Evolutionary conservation across 768 basidiomycete species (phyloP), one percentile per base, ranked within the genome.

Genomic region (Panellus pusillus): DNA sequence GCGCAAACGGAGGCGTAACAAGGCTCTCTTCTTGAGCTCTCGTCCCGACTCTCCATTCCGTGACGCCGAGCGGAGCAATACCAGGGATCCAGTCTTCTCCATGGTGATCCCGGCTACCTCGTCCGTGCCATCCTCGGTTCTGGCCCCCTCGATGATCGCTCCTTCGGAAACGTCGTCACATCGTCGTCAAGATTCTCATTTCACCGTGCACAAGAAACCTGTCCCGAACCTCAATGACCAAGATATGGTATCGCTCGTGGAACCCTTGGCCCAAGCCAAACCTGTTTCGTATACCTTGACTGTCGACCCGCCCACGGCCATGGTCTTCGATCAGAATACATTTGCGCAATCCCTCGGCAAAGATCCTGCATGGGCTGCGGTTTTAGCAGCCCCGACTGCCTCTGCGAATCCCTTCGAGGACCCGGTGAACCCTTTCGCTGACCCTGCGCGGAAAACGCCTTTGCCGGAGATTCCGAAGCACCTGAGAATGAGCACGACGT

Each of bases 321-420:
- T 60, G 58, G 55, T 29, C 20, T 57, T 61, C 28, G 55, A 61
- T 40, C 31, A 39, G 1, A 29, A 9, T 27, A 47, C 55, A 14
- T 61, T 61, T 29, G 54, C 39, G 13, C 47, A 61, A 32, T 53
- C 59, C 4, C 55, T 61, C 31, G 55, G 52, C 9, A 44, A 61
- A 15, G 38, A 61, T 44, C 44, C 59, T 18, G 51, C 52, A 9
- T 61, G 54, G 54, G 55, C 55, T 27, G 52, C 42, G 4, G 44
- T 57, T 15, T 13, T 57, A 15, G 50, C 3, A 35, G 32, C 42
- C 18, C 56, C 55, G 40, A 43, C 59, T 4, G 47, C 58, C 4
- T 50, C 58, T 19, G 58, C 50, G 7, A 61, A 61, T 28, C 59
- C 59, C n/a, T 61, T 61, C 52, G 51, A 31, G 19, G 59, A 61